phyloP scores from a whole-genome alignment of 139 green algal genomes.

The Microglena sp. region DNA sequence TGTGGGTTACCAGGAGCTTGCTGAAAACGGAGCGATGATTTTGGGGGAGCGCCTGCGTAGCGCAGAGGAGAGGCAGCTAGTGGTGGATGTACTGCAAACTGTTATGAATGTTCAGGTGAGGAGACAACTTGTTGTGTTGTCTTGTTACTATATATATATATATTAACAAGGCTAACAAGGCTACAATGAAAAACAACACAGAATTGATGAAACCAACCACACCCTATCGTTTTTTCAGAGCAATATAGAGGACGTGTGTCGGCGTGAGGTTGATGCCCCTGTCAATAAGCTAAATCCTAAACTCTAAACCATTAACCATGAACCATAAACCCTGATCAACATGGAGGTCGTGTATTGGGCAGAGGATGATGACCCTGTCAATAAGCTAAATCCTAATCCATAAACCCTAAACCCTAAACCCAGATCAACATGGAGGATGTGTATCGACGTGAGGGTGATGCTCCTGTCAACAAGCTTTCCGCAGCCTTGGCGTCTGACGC shows the following conservation, averaged over 20 bases:
- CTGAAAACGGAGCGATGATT: slow-evolving; percentile 78
- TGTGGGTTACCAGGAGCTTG: slow-evolving; percentile 78
- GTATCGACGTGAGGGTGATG: slow-evolving; percentile 52
- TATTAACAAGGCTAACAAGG: too few relatives aligned
- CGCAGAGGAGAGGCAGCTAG: slow-evolving; percentile 56
- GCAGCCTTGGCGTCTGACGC: slow-evolving; percentile 18
- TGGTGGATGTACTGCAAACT: slow-evolving; percentile 61
- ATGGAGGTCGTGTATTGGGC: too few relatives aligned
- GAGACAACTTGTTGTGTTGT: background rate
- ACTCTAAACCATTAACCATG: too few relatives aligned
- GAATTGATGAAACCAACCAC: too few relatives aligned
- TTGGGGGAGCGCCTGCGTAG: slow-evolving; percentile 82
- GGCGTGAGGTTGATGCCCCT: too few relatives aligned
- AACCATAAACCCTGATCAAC: background rate
- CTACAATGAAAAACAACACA: too few relatives aligned
- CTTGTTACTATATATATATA: background rate
- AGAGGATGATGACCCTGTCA: too few relatives aligned
- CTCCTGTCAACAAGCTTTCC: slow-evolving; percentile 35
- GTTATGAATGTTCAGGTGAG: slow-evolving; percentile 53
- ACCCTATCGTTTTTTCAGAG: too few relatives aligned
- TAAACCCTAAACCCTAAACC: too few relatives aligned
- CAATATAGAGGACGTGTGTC: too few relatives aligned
- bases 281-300: too few relatives aligned
- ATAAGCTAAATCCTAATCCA: too few relatives aligned
- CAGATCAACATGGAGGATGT: slow-evolving; percentile 63